Evolutionary conservation across 2,329 filamentous ascomycete species (phyloP).

Genomic region (Podosphaera fusca): DNA sequence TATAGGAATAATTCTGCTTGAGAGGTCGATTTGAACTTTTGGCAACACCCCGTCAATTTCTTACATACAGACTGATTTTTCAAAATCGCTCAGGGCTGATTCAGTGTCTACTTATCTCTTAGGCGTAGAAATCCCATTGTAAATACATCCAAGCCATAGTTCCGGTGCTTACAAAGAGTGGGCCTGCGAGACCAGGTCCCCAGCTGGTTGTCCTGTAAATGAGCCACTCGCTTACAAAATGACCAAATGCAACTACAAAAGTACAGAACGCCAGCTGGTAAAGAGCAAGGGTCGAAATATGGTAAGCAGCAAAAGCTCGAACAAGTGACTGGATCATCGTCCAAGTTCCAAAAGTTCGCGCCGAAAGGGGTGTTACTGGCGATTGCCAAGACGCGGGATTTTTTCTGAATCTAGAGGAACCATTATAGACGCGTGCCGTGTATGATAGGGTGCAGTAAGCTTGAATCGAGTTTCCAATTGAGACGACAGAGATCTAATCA

Average conservation of each 20-base stretch:
- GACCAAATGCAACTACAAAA: constrained; percentile 34
- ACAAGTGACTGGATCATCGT: constrained; percentile 25
- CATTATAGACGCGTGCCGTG: constrained; percentile 70
- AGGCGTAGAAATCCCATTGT: constrained; percentile 50
- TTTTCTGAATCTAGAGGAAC: constrained; percentile 14
- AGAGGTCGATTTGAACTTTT: background rate
- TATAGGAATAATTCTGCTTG: constrained; percentile 38
- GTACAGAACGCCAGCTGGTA: constrained; percentile 43
- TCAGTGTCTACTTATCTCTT: constrained; percentile 11
- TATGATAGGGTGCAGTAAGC: constrained; percentile 60
- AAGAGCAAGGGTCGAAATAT: constrained; percentile 32
- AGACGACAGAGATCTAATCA: constrained; percentile 53
- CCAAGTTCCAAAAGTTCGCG: constrained; percentile 2
- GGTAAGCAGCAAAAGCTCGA: constrained; percentile 42
- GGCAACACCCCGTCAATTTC: too few species aligned
- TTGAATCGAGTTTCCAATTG: constrained; percentile 67
- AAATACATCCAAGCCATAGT: constrained; percentile 35
- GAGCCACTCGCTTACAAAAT: constrained; percentile 48
- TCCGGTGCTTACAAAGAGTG: constrained; percentile 26
- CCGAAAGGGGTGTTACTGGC: constrained; percentile 32
- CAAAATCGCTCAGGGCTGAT: too few species aligned
- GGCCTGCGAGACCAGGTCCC: constrained; percentile 30
- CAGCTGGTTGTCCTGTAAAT: constrained; percentile 54
- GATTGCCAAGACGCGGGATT: constrained; percentile 25
- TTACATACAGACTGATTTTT: too few species aligned